Base-by-base conservation (phyloP, 2,329 filamentous ascomycete genomes). In the Diaporthe aspalathi region DNA sequence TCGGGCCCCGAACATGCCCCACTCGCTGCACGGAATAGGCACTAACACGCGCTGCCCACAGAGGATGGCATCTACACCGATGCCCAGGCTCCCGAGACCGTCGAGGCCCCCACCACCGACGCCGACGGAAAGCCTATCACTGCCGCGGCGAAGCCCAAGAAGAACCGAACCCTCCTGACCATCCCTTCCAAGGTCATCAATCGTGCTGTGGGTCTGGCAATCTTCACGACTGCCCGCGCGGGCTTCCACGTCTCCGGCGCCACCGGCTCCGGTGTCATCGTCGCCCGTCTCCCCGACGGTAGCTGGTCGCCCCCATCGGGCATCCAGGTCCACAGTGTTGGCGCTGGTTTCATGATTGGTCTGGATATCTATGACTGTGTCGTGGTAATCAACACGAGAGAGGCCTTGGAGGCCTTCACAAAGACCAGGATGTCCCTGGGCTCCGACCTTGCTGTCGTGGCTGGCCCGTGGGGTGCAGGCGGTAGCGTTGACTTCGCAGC, bases 281-380 rank as follows among this genome's bases (percentile, higher is more conserved):
- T 93, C 68, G 88, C 88, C 7, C 88, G 90, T 16, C 85, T 88
- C 43, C 84, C 86, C 3, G 90, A 92, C 76, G 91, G 91, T 17
- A 84, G 83, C 11, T 97, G 94, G 94, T 93, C 92, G 50, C 92
- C 93, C 1, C 94, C 94, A 0, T 94, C 91, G 0, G 94, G 92
- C 40, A 95, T 97, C 77, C 88, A 95, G 81, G 87, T 96, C 32
- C 92, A 95, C 78, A 94, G 93, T 0, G 88, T 93, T 1, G 93
- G 92, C 5, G 88, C 94, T 1, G 94, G 94, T 0, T 94, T 97
- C 78, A 86, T 95, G 72, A 89, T 93, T 1, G 94, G 94, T 16
- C 88, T 95, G 16, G 94, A 97, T 79, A 94, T 97, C 35, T 97
- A 96, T 82, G 94, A 97, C 79, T 96, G 93, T 76, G 93, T 97